A percentile compares a stretch with the other conserved stretches of the same genome.
Evolutionary conservation across 2,329 filamentous ascomycete genomes (phyloP).

Genomic region (Nakataea oryzae): DNA sequence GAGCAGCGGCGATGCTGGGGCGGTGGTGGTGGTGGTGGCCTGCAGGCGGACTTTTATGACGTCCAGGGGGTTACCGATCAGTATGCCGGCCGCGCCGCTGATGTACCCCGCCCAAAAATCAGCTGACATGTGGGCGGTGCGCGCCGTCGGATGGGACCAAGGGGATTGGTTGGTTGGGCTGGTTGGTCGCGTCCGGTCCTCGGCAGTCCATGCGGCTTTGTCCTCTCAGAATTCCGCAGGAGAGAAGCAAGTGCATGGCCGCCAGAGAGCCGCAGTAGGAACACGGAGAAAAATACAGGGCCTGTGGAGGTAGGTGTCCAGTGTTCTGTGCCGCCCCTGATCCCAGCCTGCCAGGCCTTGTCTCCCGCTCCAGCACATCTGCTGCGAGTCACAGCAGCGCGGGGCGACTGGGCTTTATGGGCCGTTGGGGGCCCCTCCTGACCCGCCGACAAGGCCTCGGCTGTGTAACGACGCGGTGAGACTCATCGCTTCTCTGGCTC

Average conservation of each 20-base stretch:
- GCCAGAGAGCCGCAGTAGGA: background rate
- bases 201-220: background rate
- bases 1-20: constrained; percentile 10
- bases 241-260: background rate
- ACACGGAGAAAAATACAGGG: background rate
- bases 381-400: background rate
- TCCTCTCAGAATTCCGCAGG: background rate
- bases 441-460: background rate
- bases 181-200: background rate
- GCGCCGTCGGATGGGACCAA: background rate
- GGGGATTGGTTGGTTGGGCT: background rate
- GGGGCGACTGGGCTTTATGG: background rate
- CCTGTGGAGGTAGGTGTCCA: background rate
- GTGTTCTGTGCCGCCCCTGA: background rate
- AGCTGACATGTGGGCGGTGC: constrained; percentile 52
- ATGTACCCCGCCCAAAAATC: constrained; percentile 94
- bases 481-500: background rate
- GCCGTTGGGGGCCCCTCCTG: background rate
- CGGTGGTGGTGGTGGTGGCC: constrained; percentile 33
- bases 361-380: background rate
- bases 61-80: constrained; percentile 75
- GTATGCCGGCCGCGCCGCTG: constrained; percentile 74
- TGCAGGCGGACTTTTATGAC: constrained; percentile 70
- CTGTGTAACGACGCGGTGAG: background rate
- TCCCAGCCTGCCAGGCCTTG: background rate